These are phyloP conservation scores for Begonia loranthoides DNA, from an alignment of 306 rosid genomes.

Conservation along the genomic window DNA sequence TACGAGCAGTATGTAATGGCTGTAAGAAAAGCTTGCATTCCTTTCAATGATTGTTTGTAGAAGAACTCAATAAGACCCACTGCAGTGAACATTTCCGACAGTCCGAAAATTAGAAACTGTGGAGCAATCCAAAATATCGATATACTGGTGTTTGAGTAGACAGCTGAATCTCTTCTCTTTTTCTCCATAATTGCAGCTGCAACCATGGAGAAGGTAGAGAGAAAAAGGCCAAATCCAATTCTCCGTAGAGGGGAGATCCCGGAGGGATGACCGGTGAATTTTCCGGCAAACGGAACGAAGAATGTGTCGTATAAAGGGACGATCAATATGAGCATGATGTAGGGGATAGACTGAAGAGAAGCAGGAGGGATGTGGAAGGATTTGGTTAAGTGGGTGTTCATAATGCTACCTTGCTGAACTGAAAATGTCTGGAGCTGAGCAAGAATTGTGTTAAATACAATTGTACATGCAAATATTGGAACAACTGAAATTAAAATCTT, in stretches of 20 bases:
- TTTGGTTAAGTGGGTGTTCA: conserved; percentile 48
- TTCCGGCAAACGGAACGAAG: conserved; percentile 75
- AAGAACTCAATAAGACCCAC: conserved; percentile 90
- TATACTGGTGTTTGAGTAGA: conserved; percentile 22
- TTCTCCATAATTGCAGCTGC: conserved; percentile 78
- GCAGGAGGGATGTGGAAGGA: conserved; percentile 82
- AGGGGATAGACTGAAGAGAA: conserved; percentile 86
- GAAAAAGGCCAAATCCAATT: conserved; percentile 78
- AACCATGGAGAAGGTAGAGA: conserved; percentile 83
- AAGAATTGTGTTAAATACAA: conserved; percentile 82
- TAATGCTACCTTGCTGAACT: conserved; percentile 80
- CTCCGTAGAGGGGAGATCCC: conserved; percentile 68
- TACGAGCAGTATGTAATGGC: conserved; percentile 83
- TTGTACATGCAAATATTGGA: conserved; percentile 91
- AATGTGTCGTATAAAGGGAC: conserved; percentile 78
- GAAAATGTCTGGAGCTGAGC: conserved; percentile 99
- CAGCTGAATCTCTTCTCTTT: conserved; percentile 55
- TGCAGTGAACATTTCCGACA: conserved; percentile 86
- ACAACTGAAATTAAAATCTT: conserved; percentile 62
- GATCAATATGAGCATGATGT: conserved; percentile 56
- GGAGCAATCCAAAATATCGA: conserved; percentile 99
- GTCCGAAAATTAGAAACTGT: conserved; percentile 79
- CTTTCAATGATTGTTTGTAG: conserved; percentile 63
- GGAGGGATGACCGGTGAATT: conserved; percentile 59
- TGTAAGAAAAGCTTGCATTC: conserved; percentile 78